A percentile compares a stretch with the other conserved stretches of the same genome.
Conservation (phyloP, 768 basidiomycete species). For the Hypholoma fasciculare region DNA sequence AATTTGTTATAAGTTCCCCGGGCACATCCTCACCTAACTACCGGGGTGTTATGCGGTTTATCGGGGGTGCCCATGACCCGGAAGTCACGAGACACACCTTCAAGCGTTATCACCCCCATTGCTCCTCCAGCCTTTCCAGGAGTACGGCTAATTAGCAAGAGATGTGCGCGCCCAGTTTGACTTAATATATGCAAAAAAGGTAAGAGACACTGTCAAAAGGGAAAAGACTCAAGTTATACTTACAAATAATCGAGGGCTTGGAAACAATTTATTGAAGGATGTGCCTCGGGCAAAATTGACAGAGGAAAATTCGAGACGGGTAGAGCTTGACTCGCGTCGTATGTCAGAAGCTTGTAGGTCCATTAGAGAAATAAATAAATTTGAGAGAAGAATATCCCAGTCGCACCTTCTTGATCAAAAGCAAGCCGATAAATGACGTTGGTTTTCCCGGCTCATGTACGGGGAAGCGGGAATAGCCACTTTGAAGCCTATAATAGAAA, state of each 20-base stretch:
- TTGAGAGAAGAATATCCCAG: slow-evolving; percentile 1
- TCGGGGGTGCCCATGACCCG: too few relatives aligned
- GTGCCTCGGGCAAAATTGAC: slow-evolving; percentile 87
- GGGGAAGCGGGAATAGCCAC: slow-evolving; percentile 92
- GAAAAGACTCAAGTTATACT: slow-evolving; percentile 12
- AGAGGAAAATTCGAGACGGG: slow-evolving; percentile 77
- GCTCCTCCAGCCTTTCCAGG: slow-evolving; percentile 85
- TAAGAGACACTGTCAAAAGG: too few relatives aligned
- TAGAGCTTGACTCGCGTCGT: slow-evolving; percentile 77
- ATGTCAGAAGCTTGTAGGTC: slow-evolving; percentile 66
- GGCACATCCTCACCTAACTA: too few relatives aligned
- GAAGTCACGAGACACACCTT: slow-evolving; percentile 66
- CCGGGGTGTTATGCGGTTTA: too few relatives aligned
- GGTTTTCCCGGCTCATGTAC: slow-evolving; percentile 75
- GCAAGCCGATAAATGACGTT: slow-evolving; percentile 73
- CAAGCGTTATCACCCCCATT: slow-evolving; percentile 88
- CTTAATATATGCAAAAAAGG: slow-evolving; percentile 29
- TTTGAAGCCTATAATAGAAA: slow-evolving; percentile 45
- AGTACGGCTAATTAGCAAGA: slow-evolving; percentile 80
- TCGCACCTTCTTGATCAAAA: slow-evolving; percentile 71
- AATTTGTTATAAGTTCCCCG: too few relatives aligned
- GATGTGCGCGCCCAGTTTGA: slow-evolving; percentile 94
- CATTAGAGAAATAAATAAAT: background rate
- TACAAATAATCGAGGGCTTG: slow-evolving; percentile 94
- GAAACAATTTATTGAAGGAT: slow-evolving; percentile 88